Evolutionary conservation across 2,329 filamentous ascomycete species (phyloP), one percentile per base, ranked within the genome.

Genomic region (Arthrocladium fulminans): DNA sequence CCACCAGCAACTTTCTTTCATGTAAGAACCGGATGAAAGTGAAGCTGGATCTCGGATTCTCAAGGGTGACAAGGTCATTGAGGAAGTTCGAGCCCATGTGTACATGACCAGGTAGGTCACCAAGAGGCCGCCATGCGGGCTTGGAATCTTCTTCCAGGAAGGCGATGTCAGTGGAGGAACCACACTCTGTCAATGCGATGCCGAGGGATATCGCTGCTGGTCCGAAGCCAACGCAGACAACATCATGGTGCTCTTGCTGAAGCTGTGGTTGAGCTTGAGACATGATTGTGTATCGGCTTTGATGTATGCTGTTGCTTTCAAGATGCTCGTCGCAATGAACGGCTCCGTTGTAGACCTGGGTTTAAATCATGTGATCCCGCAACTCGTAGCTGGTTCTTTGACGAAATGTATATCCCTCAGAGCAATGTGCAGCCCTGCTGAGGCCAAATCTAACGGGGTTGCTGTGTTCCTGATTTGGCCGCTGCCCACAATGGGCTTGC

Each of bases 11-110:
- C 17, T 53, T 49, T 9, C 47, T 53, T 23, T 40, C 41, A 27
- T 57, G 54, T 20, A 57, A 52, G 35, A 54, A 57, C 24, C 52
- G 54, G 25, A 57, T 34, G 47, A 57, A 57, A 1, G 55, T 56
- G 50, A 56, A 57, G 9, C 44, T 48, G 2, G 54, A 56, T 4
- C 55, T 49, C 10, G 55, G 55, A 32, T 57, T 56, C 27, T 54
- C 50, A 12, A 52, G 49, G 10, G 55, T 57, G 40, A 56, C 45
- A 40, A 57, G 39, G 37, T 57, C 55, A 32, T 53, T 48, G 39
- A 57, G 39, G 41, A 57, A 56, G 13, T 54, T 52, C 9, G 45
- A 52, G 20, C 49, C 47, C 50, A 56, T 43, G n/a, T 51, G 41
- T 4, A 27, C 19, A 15, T 45, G 12, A 3, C 47, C 47, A 23